phyloP scores from a whole-genome alignment of 768 basidiomycete genomes.

The Boletus rufocinnamomeus region DNA sequence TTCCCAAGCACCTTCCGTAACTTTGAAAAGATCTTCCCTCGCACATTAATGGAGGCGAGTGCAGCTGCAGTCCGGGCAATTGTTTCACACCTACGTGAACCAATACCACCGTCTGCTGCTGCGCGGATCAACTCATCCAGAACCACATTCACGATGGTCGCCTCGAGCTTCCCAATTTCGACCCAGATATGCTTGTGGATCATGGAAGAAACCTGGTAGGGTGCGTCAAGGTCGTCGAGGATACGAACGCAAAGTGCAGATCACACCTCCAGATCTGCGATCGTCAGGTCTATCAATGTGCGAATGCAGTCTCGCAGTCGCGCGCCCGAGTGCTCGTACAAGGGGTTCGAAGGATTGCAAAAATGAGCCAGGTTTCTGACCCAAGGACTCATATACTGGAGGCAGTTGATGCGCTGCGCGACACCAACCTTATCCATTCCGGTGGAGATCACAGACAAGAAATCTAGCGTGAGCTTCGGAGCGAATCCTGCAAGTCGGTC shows the following conservation, averaged over 20 bases:
- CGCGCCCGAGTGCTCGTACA: slow-evolving; percentile 72
- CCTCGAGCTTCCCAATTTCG: slow-evolving; percentile 71
- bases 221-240: slow-evolving; percentile 4
- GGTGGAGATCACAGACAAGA: slow-evolving; percentile 80
- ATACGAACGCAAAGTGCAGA: slow-evolving; percentile 3
- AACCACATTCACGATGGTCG: slow-evolving; percentile 65
- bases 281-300: slow-evolving; percentile 73
- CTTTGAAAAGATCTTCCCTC: slow-evolving; percentile 76
- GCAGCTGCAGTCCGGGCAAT: slow-evolving; percentile 74
- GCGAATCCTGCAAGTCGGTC: slow-evolving; percentile 69
- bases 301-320: slow-evolving; percentile 80
- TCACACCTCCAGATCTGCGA: slow-evolving; percentile 71
- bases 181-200: slow-evolving; percentile 79
- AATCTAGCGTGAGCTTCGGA: slow-evolving; percentile 86
- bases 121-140: slow-evolving; percentile 79
- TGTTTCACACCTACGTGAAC: slow-evolving; percentile 71
- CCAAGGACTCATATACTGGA: slow-evolving; percentile 89
- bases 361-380: slow-evolving; percentile 76
- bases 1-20: slow-evolving; percentile 81
- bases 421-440: slow-evolving; percentile 52
- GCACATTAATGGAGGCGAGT: slow-evolving; percentile 72
- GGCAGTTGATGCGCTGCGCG: slow-evolving; percentile 64
- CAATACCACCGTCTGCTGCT: slow-evolving; percentile 82
- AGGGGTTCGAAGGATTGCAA: slow-evolving; percentile 63
- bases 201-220: slow-evolving; percentile 57